phyloP scores from a whole-genome alignment of 371 early-diverging fungal species.

The Amoeboradix gromovi region DNA sequence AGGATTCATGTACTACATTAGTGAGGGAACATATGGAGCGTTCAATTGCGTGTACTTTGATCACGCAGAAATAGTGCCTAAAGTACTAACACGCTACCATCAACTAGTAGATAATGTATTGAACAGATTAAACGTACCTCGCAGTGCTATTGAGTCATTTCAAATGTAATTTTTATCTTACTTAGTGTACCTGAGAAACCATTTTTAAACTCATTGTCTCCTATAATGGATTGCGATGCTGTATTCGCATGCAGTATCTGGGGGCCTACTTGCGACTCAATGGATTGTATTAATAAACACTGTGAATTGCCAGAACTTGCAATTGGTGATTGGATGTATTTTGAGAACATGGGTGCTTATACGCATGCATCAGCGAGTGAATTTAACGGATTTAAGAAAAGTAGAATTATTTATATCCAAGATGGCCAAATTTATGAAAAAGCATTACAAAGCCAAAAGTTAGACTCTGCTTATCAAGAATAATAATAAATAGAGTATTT shows the following conservation, averaged over 20 bases:
- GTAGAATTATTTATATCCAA: conserved; percentile 3
- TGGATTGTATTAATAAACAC: conserved; percentile 55
- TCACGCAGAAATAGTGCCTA: conserved; percentile 46
- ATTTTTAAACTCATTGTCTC: background rate
- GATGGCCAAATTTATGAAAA: background rate
- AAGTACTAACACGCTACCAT: conserved; percentile 11
- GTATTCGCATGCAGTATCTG: conserved; percentile 18
- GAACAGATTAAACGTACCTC: background rate
- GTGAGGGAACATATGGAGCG: conserved; percentile 87
- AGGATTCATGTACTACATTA: conserved; percentile 75
- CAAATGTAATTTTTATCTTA: background rate
- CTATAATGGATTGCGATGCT: conserved; percentile 19
- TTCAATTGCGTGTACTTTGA: conserved; percentile 94
- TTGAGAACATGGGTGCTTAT: conserved; percentile 87
- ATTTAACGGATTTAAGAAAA: conserved; percentile 15
- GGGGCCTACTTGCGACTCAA: conserved; percentile 92
- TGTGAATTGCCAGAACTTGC: conserved; percentile 44
- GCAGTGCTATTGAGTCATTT: background rate
- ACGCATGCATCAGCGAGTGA: conserved; percentile 56
- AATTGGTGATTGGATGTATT: conserved; percentile 82
- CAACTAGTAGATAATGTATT: background rate
- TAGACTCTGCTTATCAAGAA: background rate
- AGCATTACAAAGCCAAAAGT: background rate
- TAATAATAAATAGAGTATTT: background rate
- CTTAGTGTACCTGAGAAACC: background rate